These are phyloP conservation scores for Pezicula radicicola DNA, from an alignment of 2,329 filamentous ascomycete genomes.

Conservation along the genomic window DNA sequence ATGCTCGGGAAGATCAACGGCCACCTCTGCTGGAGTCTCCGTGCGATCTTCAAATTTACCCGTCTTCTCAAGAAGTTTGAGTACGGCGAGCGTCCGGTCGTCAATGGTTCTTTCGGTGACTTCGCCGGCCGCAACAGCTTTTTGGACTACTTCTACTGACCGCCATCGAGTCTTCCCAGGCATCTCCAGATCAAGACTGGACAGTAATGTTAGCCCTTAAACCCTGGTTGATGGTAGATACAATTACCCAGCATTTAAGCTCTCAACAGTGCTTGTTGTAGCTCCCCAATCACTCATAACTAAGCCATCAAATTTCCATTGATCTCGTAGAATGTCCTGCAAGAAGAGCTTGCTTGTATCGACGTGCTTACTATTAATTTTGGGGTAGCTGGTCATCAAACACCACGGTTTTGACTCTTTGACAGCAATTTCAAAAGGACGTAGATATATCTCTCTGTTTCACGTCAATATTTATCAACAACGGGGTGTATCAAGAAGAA, in stretches of 20 bases:
- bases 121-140: slow-evolving; percentile 1
- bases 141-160: slow-evolving; percentile 4
- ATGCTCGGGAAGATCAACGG: slow-evolving; percentile 18
- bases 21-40: slow-evolving; percentile 6
- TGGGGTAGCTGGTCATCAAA: slow-evolving; percentile 29
- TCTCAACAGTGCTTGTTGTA: slow-evolving; percentile 23
- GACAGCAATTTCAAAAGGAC: slow-evolving; percentile 28
- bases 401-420: slow-evolving; percentile 24
- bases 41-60: not conserved
- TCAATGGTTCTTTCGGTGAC: slow-evolving; percentile 6
- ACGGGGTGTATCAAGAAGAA: not conserved
- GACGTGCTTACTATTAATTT: slow-evolving; percentile 28
- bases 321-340: slow-evolving; percentile 23
- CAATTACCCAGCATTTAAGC: slow-evolving; percentile 22
- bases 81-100: slow-evolving; percentile 4
- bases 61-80: slow-evolving; percentile 8
- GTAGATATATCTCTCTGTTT: slow-evolving; percentile 23
- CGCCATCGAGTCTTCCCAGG: slow-evolving; percentile 31
- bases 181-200: slow-evolving; percentile 33
- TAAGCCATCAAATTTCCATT: slow-evolving; percentile 28
- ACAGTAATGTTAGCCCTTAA: not conserved
- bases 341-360: slow-evolving; percentile 21
- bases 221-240: not conserved
- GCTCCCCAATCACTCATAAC: slow-evolving; percentile 30
- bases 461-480: not conserved